A percentile compares a stretch with the other conserved stretches of the same genome.
Conservation (phyloP, 225 moss, liverwort and hornwort species). For the Antitrichia curtipendula region DNA sequence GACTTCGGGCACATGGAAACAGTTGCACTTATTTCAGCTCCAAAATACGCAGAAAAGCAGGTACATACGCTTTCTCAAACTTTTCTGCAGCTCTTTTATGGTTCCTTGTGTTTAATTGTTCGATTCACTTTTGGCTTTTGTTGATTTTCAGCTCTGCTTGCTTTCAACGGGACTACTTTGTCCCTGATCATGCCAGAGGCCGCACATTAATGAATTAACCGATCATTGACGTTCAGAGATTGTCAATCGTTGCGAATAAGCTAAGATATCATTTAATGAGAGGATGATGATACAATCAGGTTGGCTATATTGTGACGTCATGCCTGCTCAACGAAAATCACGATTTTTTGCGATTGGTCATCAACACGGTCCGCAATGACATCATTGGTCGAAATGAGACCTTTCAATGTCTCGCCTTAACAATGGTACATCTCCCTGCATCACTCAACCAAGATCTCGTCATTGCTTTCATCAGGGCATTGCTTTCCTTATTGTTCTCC, state of each 20-base stretch:
- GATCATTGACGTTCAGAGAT: background rate
- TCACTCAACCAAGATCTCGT: background rate
- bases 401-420: slow-evolving; percentile 93
- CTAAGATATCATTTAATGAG: background rate
- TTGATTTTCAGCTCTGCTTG: background rate
- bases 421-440: slow-evolving; percentile 57
- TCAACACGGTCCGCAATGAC: slow-evolving; percentile 96
- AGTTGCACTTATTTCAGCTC: slow-evolving; percentile 88
- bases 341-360: slow-evolving; percentile 93
- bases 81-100: background rate
- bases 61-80: slow-evolving; percentile 7
- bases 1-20: slow-evolving; percentile 99
- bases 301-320: slow-evolving; percentile 95
- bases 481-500: background rate
- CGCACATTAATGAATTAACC: background rate
- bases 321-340: slow-evolving; percentile 98
- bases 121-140: background rate
- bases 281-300: slow-evolving; percentile 33
- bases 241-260: background rate
- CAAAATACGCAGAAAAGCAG: slow-evolving; percentile 99
- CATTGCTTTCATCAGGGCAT: background rate
- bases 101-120: background rate
- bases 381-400: slow-evolving; percentile 96
- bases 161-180: background rate
- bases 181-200: background rate